These are phyloP conservation scores for Maudiozyma bulderi DNA, from an alignment of 805 yeast species.

Conservation along the genomic window DNA sequence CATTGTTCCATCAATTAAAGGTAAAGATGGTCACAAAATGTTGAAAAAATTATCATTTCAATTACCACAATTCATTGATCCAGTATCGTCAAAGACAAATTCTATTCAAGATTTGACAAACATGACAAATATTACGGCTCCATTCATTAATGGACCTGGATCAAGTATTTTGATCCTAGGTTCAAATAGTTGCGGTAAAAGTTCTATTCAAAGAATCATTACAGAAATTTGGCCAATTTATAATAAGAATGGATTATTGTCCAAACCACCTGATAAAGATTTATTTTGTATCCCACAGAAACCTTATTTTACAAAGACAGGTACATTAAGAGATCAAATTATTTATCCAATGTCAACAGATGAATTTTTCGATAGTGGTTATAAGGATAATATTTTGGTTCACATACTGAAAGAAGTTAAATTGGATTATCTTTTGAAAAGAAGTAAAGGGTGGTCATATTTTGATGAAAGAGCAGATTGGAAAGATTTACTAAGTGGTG, in stretches of 20 bases:
- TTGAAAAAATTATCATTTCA: slow-evolving; percentile 55
- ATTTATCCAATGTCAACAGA: slow-evolving; percentile 75
- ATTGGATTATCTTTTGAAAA: slow-evolving; percentile 64
- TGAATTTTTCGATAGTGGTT: slow-evolving; percentile 66
- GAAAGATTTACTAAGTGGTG: slow-evolving; percentile 93
- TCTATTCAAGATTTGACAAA: slow-evolving; percentile 32
- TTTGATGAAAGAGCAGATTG: slow-evolving; percentile 50
- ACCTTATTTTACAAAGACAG: slow-evolving; percentile 66
- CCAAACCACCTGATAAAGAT: slow-evolving; percentile 65
- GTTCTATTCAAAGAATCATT: slow-evolving; percentile 71
- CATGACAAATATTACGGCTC: slow-evolving; percentile 15
- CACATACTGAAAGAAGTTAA: slow-evolving; percentile 66
- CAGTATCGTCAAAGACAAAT: slow-evolving; percentile 15
- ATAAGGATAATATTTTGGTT: slow-evolving; percentile 58
- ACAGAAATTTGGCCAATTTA: slow-evolving; percentile 92
- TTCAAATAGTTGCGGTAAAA: slow-evolving; percentile 83
- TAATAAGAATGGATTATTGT: slow-evolving; percentile 55
- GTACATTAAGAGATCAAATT: slow-evolving; percentile 83
- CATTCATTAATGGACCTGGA: slow-evolving; percentile 31
- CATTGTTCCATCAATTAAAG: slow-evolving; percentile 60
- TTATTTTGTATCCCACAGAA: slow-evolving; percentile 76
- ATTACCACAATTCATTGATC: slow-evolving; percentile 27
- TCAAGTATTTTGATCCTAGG: slow-evolving; percentile 75
- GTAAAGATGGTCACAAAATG: slow-evolving; percentile 51
- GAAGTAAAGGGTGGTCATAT: slow-evolving; percentile 45